Percentiles rank a stretch among this genome's conserved stretches.
Conservation (phyloP, 768 basidiomycete genomes). For the Boletus huronensis region DNA sequence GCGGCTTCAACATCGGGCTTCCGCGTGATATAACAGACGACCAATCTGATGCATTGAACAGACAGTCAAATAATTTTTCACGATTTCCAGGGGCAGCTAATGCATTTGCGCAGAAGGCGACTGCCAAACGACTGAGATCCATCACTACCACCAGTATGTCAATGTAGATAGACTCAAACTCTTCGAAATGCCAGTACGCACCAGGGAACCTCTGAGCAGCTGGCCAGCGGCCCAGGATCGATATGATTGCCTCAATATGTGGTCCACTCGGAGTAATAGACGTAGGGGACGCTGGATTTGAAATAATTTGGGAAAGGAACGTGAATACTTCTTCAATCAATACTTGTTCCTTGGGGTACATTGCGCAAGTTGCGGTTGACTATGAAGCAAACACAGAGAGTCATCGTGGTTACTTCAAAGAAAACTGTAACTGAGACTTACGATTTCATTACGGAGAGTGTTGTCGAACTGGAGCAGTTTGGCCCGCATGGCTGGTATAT, state of each 20-base stretch:
- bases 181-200: constrained; percentile 26
- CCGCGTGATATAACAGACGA: constrained; percentile 42
- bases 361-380: constrained; percentile 69
- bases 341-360: constrained; percentile 60
- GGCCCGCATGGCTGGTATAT: constrained; percentile 71
- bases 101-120: constrained; percentile 57
- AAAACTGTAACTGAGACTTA: constrained; percentile 34
- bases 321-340: constrained; percentile 61
- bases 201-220: constrained; percentile 68
- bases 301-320: constrained; percentile 51
- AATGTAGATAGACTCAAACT: background rate
- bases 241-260: constrained; percentile 61
- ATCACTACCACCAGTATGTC: constrained; percentile 51
- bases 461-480: constrained; percentile 79
- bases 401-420: background rate
- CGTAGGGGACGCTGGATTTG: constrained; percentile 29
- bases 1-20: constrained; percentile 57
- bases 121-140: constrained; percentile 77
- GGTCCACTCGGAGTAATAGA: constrained; percentile 36
- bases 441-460: constrained; percentile 61
- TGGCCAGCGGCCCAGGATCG: constrained; percentile 74
- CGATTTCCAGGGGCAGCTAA: constrained; percentile 44
- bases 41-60: constrained; percentile 74
- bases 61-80: constrained; percentile 51
- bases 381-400: constrained; percentile 24